These are phyloP conservation scores for Ophiostoma ulmi DNA, from an alignment of 2,329 filamentous ascomycete genomes.

Conservation along the genomic window DNA sequence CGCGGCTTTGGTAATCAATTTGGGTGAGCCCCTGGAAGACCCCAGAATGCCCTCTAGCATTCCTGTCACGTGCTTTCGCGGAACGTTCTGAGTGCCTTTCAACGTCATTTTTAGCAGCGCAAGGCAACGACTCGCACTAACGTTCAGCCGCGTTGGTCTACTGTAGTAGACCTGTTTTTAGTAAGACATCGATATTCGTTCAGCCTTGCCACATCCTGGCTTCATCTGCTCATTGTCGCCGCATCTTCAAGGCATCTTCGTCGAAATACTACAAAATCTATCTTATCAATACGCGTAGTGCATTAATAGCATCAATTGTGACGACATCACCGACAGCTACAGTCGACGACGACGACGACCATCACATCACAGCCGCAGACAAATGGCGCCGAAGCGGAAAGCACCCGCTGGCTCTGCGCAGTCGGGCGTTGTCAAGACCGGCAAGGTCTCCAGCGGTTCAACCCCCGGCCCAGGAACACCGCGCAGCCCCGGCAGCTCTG, in stretches of 20 bases:
- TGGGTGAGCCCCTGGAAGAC: constrained; percentile 17
- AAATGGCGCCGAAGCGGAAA: constrained; percentile 66
- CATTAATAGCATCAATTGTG: neutral
- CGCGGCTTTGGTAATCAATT: neutral
- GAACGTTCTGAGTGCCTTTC: neutral
- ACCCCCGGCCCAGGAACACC: constrained; percentile 58
- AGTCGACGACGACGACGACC: neutral
- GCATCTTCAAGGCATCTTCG: neutral
- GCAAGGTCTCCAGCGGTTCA: constrained; percentile 52
- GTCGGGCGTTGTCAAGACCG: constrained; percentile 47
- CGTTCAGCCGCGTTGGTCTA: constrained; percentile 17
- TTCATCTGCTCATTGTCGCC: neutral
- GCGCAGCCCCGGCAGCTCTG: constrained; percentile 49
- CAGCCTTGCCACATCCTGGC: neutral
- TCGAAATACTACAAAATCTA: neutral
- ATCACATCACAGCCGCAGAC: neutral
- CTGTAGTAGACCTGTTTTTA: neutral
- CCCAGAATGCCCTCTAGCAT: constrained; percentile 13
- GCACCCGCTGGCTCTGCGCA: constrained; percentile 44
- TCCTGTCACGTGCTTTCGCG: constrained; percentile 22
- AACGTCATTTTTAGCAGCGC: neutral
- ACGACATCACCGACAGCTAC: neutral
- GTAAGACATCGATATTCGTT: neutral
- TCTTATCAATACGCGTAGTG: neutral
- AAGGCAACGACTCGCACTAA: constrained; percentile 17